phyloP scores from a whole-genome alignment of 208 protist species.

The Trichomonas gallinae region DNA sequence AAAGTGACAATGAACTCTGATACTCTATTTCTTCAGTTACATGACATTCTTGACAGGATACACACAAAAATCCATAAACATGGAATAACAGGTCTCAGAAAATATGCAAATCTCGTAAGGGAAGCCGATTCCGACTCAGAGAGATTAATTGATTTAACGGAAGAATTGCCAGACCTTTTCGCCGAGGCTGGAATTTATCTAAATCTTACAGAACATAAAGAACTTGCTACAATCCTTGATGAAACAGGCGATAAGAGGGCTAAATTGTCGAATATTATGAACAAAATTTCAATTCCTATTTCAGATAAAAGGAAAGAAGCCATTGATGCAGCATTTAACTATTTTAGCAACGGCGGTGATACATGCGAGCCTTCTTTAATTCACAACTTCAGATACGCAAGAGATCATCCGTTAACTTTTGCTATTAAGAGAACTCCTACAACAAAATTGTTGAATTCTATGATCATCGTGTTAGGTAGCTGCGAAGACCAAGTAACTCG shows the following conservation, averaged over 20 bases:
- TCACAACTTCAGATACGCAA: not conserved
- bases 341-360: not conserved
- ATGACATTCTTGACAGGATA: not conserved
- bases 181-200: not conserved
- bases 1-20: not conserved
- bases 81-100: not conserved
- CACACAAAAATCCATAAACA: not conserved
- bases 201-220: not conserved
- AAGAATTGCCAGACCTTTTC: not conserved
- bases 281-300: not conserved
- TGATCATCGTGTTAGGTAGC: not conserved
- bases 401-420: not conserved
- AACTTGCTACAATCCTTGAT: not conserved
- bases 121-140: not conserved
- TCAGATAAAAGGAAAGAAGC: not conserved
- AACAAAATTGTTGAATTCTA: not conserved
- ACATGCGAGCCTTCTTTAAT: not conserved
- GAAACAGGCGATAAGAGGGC: not conserved
- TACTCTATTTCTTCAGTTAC: not conserved
- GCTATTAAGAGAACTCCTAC: not conserved
- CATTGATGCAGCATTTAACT: not conserved
- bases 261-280: not conserved
- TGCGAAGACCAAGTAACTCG: not conserved
- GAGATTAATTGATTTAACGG: not conserved
- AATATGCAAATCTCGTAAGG: not conserved